Percentiles rank a stretch among this genome's conserved stretches.
These are phyloP conservation scores for Pythium angustatum DNA, from an alignment of 352 stramenopile species.

Conservation along the genomic window DNA sequence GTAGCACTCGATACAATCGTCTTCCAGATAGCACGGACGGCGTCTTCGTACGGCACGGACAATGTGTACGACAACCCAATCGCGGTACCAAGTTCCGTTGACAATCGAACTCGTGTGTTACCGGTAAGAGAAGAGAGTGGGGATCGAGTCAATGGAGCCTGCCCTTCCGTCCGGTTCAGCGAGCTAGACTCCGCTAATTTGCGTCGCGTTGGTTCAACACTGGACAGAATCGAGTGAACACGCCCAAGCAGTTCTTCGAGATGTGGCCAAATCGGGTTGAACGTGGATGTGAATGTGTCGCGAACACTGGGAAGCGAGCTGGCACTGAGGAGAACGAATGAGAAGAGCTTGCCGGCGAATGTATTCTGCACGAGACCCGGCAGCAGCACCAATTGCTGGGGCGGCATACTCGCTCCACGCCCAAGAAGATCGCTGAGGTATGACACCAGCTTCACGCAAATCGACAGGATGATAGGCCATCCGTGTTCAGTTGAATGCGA, in stretches of 20 bases:
- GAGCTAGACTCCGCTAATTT: not conserved
- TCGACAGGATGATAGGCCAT: slow-evolving; percentile 60
- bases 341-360: slow-evolving; percentile 73
- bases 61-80: slow-evolving; percentile 2
- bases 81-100: slow-evolving; percentile 4
- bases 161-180: not conserved
- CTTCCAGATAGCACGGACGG: slow-evolving; percentile 24
- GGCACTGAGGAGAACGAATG: slow-evolving; percentile 69
- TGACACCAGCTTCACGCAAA: slow-evolving; percentile 54
- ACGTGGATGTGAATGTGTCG: slow-evolving; percentile 16
- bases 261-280: slow-evolving; percentile 24
- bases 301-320: slow-evolving; percentile 54
- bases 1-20: slow-evolving; percentile 2
- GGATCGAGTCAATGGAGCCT: not conserved
- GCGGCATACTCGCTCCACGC: slow-evolving; percentile 21
- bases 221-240: slow-evolving; percentile 20
- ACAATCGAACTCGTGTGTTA: slow-evolving; percentile 5
- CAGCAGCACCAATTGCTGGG: slow-evolving; percentile 25
- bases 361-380: slow-evolving; percentile 50
- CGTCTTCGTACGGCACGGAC: slow-evolving; percentile 11
- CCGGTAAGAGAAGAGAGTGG: not conserved
- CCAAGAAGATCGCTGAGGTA: slow-evolving; percentile 48
- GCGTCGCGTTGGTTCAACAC: not conserved
- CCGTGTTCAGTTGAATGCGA: slow-evolving; percentile 43
- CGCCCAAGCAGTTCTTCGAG: slow-evolving; percentile 24